A percentile compares a stretch with the other conserved stretches of the same genome.
These are phyloP conservation scores for Globisporangium heterothallicum DNA, from an alignment of 352 stramenopile species.

Conservation along the genomic window DNA sequence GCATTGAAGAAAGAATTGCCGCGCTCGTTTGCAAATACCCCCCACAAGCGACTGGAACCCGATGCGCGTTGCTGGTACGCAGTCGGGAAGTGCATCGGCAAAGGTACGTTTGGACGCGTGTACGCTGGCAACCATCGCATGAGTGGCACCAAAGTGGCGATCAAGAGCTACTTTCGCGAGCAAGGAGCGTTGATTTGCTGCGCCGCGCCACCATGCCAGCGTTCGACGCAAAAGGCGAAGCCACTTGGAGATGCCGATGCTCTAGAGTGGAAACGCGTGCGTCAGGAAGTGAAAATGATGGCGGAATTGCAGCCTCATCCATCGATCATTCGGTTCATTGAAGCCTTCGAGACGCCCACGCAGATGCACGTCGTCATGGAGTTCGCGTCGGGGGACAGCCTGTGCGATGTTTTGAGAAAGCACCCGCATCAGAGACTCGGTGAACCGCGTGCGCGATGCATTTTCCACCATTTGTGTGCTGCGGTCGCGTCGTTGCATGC, in stretches of 20 bases:
- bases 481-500: conserved; percentile 40
- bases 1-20: neutral
- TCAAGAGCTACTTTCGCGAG: conserved; percentile 61
- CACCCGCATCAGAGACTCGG: conserved; percentile 25
- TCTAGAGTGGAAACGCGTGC: conserved; percentile 59
- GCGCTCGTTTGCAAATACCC: conserved; percentile 1
- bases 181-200: conserved; percentile 31
- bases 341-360: conserved; percentile 55
- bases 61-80: conserved; percentile 31
- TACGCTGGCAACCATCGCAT: conserved; percentile 37
- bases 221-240: no score
- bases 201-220: neutral
- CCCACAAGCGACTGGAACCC: conserved; percentile 12
- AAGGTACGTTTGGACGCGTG: conserved; percentile 52
- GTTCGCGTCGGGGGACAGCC: conserved; percentile 25
- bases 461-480: conserved; percentile 38
- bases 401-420: conserved; percentile 36
- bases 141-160: conserved; percentile 34
- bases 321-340: conserved; percentile 45
- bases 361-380: conserved; percentile 58
- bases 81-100: conserved; percentile 39
- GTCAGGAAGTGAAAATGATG: conserved; percentile 47
- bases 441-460: conserved; percentile 25
- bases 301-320: conserved; percentile 28
- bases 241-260: no score